Base-by-base conservation (phyloP, 208 protist species). In the Leishmania aethiopica region DNA sequence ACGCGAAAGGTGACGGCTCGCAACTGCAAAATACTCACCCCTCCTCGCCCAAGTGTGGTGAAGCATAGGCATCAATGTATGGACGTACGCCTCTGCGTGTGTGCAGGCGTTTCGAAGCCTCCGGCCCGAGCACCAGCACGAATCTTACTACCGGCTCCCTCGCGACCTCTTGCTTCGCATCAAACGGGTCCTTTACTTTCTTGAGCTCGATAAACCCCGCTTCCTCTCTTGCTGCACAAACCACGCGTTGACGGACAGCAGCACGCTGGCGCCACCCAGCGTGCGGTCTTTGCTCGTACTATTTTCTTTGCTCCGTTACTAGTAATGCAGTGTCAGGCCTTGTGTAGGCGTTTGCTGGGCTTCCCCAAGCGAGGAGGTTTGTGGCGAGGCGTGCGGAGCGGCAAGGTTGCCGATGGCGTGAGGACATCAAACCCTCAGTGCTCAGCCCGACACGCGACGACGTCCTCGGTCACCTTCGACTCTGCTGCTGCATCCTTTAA, bases 381-480 rank as follows among this genome's bases (percentile, higher is more conserved):
- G 28, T 53, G 70, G 70, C 70, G 70, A 55, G 17, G 11, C 70
- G 42, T 74, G 47, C 28, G 70, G 45, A 55, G 17, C 70, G n/a
- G 35, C 70, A 74, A 51, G 42, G 10, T 19, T 55, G 1, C 28
- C 28, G 47, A 35, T 51, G 40, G 4, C 70, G 55, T 17, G 70
- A 32, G 28, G 37, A 15, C 70, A 45, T 35, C 45, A 74, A 74
- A 17, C 40, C 45, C 25, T 25, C 70, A 74, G 42, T 53, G 11
- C 70, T 55, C 70, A 74, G 70, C 70, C 17, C 70, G 70, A 35
- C 45, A 74, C 42, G 70, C 28, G 45, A 72, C 67, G 40, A 55
- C 70, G 28, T 74, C 70, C 25, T 74, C 70, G 10, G 45, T 28
- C 35, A 35, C 32, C 47, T 28, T 17, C 19, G 35, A 59, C 73